Conservation (phyloP, 2,329 filamentous ascomycete species). For the Exophiala lecanii-corni region DNA sequence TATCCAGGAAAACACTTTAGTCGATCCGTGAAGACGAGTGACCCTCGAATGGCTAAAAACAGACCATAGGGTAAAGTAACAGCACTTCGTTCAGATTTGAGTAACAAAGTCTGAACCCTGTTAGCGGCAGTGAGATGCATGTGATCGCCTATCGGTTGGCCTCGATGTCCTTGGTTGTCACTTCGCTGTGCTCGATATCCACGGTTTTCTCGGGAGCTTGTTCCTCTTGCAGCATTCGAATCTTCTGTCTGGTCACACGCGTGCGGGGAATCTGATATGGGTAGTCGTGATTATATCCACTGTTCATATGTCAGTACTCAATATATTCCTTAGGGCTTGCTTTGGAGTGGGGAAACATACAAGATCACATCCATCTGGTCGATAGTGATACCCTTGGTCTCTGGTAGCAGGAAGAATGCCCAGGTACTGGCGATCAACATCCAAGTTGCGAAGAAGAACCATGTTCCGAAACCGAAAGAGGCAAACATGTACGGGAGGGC, state of each 20-base stretch:
- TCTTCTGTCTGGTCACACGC: neutral
- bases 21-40: too few species aligned
- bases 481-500: constrained; percentile 39
- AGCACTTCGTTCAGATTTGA: too few species aligned
- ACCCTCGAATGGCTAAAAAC: too few species aligned
- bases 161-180: constrained; percentile 1
- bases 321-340: neutral
- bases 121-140: too few species aligned
- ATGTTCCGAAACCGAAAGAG: constrained; percentile 37
- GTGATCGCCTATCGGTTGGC: neutral
- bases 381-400: constrained; percentile 3
- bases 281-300: constrained; percentile 2
- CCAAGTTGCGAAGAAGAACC: constrained; percentile 39
- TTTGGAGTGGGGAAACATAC: neutral
- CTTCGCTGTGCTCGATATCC: constrained; percentile 1
- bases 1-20: too few species aligned
- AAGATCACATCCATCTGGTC: constrained; percentile 2
- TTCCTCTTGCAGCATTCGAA: neutral
- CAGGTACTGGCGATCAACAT: constrained; percentile 36
- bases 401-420: constrained; percentile 31
- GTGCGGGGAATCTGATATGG: neutral
- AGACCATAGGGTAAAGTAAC: too few species aligned
- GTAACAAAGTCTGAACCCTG: too few species aligned
- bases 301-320: neutral
- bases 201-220: neutral